phyloP scores from a whole-genome alignment of 768 basidiomycete genomes.

The Gyrodon lividus region DNA sequence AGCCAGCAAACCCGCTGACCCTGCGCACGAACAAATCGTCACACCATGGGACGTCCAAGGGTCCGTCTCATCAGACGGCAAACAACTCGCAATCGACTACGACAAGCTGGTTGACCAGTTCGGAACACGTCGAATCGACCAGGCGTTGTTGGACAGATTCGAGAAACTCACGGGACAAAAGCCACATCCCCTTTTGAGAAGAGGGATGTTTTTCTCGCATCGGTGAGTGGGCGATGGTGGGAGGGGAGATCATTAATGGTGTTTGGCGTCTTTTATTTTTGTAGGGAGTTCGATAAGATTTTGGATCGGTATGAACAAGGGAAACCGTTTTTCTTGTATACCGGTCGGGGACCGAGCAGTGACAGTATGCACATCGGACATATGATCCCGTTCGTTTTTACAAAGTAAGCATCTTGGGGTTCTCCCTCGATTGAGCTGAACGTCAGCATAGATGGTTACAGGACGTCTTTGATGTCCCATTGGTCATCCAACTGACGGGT shows the following conservation, averaged over 20 bases:
- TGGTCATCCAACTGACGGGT: conserved; percentile 97
- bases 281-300: conserved; percentile 89
- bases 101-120: conserved; percentile 94
- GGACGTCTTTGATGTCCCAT: conserved; percentile 90
- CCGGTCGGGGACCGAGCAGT: conserved; percentile 94
- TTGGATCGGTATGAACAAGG: conserved; percentile 94
- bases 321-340: conserved; percentile 98
- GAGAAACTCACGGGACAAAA: conserved; percentile 85
- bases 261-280: not conserved
- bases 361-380: conserved; percentile 98
- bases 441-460: conserved; percentile 78
- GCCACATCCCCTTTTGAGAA: conserved; percentile 84
- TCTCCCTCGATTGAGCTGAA: conserved; percentile 1
- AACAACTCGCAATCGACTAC: conserved; percentile 93
- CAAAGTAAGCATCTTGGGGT: conserved; percentile 62
- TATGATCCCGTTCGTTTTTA: conserved; percentile 96
- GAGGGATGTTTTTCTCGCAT: conserved; percentile 98
- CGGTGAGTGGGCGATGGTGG: conserved; percentile 51
- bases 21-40: conserved; percentile 67
- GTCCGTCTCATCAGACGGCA: conserved; percentile 81
- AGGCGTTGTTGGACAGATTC: conserved; percentile 79
- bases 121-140: conserved; percentile 81
- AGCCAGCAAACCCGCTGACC: conserved; percentile 31
- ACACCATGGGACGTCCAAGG: conserved; percentile 99
- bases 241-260: not conserved